These are phyloP conservation scores for Aspergillus floridensis DNA, from an alignment of 2,329 filamentous ascomycete genomes.

Conservation along the genomic window DNA sequence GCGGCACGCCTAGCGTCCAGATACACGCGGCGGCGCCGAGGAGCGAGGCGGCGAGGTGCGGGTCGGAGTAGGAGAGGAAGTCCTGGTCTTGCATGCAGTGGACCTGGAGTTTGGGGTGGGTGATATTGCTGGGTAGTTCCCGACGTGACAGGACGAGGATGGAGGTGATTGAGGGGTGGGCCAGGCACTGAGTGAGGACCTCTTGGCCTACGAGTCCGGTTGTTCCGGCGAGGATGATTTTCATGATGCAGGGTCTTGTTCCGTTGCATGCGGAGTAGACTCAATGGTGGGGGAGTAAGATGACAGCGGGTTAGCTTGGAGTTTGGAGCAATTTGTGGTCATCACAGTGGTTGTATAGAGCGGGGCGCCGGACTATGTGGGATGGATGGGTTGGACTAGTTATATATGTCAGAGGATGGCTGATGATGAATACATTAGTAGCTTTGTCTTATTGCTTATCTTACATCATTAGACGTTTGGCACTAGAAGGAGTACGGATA, in stretches of 20 bases:
- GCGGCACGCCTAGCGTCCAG: constrained; percentile 33
- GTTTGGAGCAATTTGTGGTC: too few relatives aligned
- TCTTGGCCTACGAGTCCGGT: constrained; percentile 59
- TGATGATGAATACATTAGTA: too few relatives aligned
- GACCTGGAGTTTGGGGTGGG: constrained; percentile 51
- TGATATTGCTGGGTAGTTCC: constrained; percentile 36
- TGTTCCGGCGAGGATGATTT: constrained; percentile 58
- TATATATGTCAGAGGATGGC: too few relatives aligned
- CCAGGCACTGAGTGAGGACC: constrained; percentile 53
- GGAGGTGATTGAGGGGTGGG: constrained; percentile 50
- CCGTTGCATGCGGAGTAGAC: too few relatives aligned
- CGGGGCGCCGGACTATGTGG: too few relatives aligned
- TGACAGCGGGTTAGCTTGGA: too few relatives aligned
- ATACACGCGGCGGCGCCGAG: constrained; percentile 47
- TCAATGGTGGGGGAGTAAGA: too few relatives aligned
- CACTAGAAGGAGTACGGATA: too few relatives aligned
- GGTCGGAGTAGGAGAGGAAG: constrained; percentile 52
- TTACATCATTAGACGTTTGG: too few relatives aligned
- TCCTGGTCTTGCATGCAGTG: constrained; percentile 48
- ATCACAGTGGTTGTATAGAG: too few relatives aligned
- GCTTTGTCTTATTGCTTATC: too few relatives aligned
- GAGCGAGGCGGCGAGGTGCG: constrained; percentile 39
- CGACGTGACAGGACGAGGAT: constrained; percentile 53
- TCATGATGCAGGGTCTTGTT: constrained; percentile 43
- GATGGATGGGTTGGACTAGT: too few relatives aligned